Base-by-base conservation (phyloP, 352 stramenopile genomes). In the Phytophthora pluvialis region DNA sequence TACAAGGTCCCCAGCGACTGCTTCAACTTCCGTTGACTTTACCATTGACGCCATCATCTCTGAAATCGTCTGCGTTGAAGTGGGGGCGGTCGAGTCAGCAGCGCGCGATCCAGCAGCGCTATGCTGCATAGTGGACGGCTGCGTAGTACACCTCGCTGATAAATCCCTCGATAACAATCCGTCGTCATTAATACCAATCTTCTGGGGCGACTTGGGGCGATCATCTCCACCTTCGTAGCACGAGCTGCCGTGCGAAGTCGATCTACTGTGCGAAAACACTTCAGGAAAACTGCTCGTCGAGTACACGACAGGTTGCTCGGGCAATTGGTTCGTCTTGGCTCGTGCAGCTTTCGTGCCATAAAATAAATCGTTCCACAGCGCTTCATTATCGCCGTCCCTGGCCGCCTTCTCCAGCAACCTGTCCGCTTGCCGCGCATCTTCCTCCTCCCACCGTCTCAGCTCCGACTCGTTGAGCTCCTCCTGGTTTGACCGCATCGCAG, bases 361-460 rank as follows among this genome's bases (percentile, higher is more conserved):
- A 52, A 78, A 61, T 29, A 81, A 72, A 55, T 80, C 64, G 38
- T 81, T 64, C 77, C 77, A 86, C 4, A 78, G 16, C 5, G 66
- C 65, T 25, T 80, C 73, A 21, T 42, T 33, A 13, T 74, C 56
- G 26, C 42, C 52, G n/a, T 75, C 58, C 32, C 55, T 64, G 3
- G 58, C 62, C 10, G 66, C 58, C 21, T 78, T 68, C 18, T 74
- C 64, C 35, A 76, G 36, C 13, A 70, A 60, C n/a, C 60, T 55
- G 33, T 77, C 72, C 1, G 57, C 72, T 57, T 73, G 63, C 15
- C 36, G 25, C 13, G 49, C 58, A 2, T 76, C 61, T 61, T 78
- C 50, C 18, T 67, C 48, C 15, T 68, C 38, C 70, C 68, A 64
- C 57, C 56, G 51, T 56, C 46, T 73, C 16, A 70, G 35, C 2